Conservation (phyloP, 345 rosid species). For the Syzygium aromaticum region DNA sequence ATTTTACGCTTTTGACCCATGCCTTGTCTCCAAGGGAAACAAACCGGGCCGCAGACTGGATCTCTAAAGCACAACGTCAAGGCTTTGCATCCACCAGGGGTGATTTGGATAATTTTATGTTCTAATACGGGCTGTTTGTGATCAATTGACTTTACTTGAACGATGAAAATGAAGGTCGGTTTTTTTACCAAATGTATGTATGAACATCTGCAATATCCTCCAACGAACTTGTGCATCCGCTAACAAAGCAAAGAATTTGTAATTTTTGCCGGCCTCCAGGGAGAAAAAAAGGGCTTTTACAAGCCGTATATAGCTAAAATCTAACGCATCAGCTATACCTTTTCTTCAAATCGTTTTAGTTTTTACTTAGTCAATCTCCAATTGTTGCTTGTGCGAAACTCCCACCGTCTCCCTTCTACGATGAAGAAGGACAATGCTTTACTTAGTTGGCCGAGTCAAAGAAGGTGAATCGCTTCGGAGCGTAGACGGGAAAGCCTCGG, state of each 20-base stretch:
- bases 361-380: neutral
- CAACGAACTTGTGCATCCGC: neutral
- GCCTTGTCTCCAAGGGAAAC: neutral
- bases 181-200: neutral
- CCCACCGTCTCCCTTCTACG: neutral
- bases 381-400: neutral
- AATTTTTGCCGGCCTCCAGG: neutral
- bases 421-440: neutral
- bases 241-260: neutral
- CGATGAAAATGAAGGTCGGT: neutral
- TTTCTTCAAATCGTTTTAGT: neutral
- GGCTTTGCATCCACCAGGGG: neutral
- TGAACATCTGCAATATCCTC: neutral
- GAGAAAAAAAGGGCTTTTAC: neutral
- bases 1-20: neutral
- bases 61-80: neutral
- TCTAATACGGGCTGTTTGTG: neutral
- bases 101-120: neutral
- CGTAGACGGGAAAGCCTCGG: constrained; percentile 38
- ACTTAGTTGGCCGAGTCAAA: neutral
- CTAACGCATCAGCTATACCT: neutral
- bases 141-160: neutral
- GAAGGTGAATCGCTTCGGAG: constrained; percentile 16
- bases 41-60: neutral
- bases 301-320: neutral